These are phyloP conservation scores for Suillus fuscotomentosus DNA, from an alignment of 768 basidiomycete genomes.

Conservation along the genomic window DNA sequence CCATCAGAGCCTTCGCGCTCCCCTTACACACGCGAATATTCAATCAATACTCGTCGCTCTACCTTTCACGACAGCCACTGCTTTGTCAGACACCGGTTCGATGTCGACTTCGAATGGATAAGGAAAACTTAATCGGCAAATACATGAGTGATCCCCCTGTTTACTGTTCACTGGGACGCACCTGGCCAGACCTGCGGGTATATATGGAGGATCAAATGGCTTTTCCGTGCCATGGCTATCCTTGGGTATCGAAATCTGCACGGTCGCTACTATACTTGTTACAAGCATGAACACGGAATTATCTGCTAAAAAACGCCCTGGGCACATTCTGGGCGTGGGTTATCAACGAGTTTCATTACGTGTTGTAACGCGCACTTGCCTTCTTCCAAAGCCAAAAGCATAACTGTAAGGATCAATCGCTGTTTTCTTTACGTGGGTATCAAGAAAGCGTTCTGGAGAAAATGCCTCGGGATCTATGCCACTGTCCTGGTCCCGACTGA, in stretches of 20 bases:
- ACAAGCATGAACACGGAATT: slow-evolving; percentile 4
- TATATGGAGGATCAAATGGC: slow-evolving; percentile 1
- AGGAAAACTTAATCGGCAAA: slow-evolving; percentile 8
- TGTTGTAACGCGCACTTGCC: neutral
- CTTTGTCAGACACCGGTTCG: slow-evolving; percentile 11
- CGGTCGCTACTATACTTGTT: neutral
- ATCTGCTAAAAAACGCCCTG: slow-evolving; percentile 5
- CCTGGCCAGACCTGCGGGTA: neutral
- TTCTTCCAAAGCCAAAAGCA: slow-evolving; percentile 8
- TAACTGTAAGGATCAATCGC: slow-evolving; percentile 6
- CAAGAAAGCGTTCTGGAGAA: slow-evolving; percentile 7
- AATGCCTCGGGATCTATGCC: slow-evolving; percentile 4
- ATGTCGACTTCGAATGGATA: slow-evolving; percentile 11
- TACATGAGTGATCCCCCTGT: neutral
- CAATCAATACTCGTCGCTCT: neutral
- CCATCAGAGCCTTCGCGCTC: neutral
- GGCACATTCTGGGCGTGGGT: neutral
- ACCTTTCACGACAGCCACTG: slow-evolving; percentile 10
- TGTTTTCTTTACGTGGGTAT: slow-evolving; percentile 2
- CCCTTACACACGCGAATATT: neutral
- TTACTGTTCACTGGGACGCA: neutral
- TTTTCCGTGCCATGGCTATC: neutral
- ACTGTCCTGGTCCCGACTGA: slow-evolving; percentile 4
- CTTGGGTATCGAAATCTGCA: slow-evolving; percentile 1
- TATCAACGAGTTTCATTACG: neutral